A percentile compares a stretch with the other conserved stretches of the same genome.
phyloP scores from a whole-genome alignment of 2,329 filamentous ascomycete genomes.

The Penicillium brasilianum region DNA sequence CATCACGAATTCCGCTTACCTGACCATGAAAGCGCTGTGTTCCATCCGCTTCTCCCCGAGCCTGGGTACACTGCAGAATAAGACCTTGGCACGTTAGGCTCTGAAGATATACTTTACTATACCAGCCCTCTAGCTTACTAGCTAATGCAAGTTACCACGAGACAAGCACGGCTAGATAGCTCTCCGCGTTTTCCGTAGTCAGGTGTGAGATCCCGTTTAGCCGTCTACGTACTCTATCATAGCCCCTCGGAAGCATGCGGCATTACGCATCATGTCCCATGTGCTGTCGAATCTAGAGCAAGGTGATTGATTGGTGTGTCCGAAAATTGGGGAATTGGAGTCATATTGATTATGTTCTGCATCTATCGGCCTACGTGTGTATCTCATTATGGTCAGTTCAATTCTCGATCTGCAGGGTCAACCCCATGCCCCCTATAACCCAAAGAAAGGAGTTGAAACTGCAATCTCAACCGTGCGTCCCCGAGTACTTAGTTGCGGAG shows the following conservation, averaged over 20 bases:
- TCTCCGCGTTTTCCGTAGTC: background rate
- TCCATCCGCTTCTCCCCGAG: background rate
- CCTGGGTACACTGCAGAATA: background rate
- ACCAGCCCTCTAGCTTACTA: background rate
- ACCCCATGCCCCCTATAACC: background rate
- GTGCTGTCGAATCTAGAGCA: background rate
- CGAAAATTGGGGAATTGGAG: background rate
- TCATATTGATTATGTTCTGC: no score
- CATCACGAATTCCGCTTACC: background rate
- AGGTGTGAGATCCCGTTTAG: background rate
- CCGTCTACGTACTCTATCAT: background rate
- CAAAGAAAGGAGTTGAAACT: background rate
- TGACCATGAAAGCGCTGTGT: background rate
- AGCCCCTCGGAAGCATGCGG: background rate
- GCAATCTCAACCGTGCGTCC: background rate
- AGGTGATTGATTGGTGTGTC: background rate
- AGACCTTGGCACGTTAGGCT: background rate
- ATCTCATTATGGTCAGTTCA: background rate
- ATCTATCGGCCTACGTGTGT: no score
- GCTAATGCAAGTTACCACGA: conserved; percentile 1
- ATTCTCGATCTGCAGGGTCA: background rate
- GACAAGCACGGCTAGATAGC: background rate
- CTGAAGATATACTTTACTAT: background rate
- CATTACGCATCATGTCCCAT: background rate
- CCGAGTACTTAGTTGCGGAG: conserved; percentile 13